These are phyloP conservation scores for Pyrenophora tritici-repentis DNA, from an alignment of 2,329 filamentous ascomycete species.

Conservation along the genomic window DNA sequence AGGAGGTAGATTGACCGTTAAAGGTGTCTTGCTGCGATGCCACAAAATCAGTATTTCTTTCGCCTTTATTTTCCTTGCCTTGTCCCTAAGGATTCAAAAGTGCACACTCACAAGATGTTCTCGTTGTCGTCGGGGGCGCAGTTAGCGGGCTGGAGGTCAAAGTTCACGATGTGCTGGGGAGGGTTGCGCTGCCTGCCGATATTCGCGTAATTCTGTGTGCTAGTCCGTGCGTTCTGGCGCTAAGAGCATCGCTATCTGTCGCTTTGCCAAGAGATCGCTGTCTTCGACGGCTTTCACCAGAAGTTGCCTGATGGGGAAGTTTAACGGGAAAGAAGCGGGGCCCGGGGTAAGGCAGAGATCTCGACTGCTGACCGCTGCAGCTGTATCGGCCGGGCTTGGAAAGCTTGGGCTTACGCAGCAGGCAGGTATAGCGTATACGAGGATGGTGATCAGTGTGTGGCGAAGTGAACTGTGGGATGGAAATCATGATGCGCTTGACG, in stretches of 20 bases:
- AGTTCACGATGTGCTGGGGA: constrained; percentile 6
- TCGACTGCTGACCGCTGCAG: not conserved
- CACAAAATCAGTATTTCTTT: not conserved
- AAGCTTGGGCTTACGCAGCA: not conserved
- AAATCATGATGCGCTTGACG: too few relatives aligned
- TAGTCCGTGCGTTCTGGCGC: constrained; percentile 10
- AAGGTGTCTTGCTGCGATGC: constrained; percentile 4
- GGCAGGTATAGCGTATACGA: not conserved
- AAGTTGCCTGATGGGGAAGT: constrained; percentile 3
- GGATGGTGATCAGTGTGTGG: not conserved
- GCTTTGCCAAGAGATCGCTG: constrained; percentile 10
- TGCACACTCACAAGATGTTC: constrained; percentile 8
- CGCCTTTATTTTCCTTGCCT: too few relatives aligned
- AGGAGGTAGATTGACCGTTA: constrained; percentile 8
- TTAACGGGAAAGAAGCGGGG: not conserved
- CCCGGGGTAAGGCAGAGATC: not conserved
- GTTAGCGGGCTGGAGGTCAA: constrained; percentile 14
- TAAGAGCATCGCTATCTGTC: constrained; percentile 4
- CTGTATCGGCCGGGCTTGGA: not conserved
- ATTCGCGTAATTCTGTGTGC: constrained; percentile 16
- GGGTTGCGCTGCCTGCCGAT: not conserved
- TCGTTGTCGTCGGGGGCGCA: constrained; percentile 12
- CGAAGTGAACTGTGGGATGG: too few relatives aligned
- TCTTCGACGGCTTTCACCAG: not conserved
- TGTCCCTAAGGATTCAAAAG: not conserved